A percentile compares a stretch with the other conserved stretches of the same genome.
These are phyloP conservation scores for Trametes cinnabarina DNA, from an alignment of 768 basidiomycete species.

Conservation along the genomic window DNA sequence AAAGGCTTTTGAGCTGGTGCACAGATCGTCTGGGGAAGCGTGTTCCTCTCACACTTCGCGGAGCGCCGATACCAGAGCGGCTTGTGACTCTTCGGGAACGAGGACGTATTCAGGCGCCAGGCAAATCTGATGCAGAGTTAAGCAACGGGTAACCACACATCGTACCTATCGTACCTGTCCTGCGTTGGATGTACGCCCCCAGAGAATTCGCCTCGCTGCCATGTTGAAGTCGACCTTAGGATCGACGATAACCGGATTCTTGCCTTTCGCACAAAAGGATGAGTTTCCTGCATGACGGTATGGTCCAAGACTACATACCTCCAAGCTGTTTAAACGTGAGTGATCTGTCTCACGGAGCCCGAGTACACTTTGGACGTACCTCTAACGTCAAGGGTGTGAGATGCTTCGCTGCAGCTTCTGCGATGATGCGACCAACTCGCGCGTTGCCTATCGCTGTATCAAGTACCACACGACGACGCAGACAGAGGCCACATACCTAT, in stretches of 20 bases:
- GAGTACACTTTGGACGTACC: conserved; percentile 44
- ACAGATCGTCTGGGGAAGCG: not conserved
- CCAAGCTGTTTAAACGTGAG: not conserved
- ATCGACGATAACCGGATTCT: conserved; percentile 67
- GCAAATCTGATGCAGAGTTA: conserved; percentile 50
- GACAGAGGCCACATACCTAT: conserved; percentile 36
- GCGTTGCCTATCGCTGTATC: conserved; percentile 27
- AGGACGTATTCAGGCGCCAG: conserved; percentile 55
- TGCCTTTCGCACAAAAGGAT: conserved; percentile 34
- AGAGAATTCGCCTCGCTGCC: conserved; percentile 65
- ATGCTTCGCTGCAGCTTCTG: conserved; percentile 75
- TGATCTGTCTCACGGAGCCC: conserved; percentile 24
- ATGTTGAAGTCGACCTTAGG: conserved; percentile 56
- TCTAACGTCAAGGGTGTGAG: conserved; percentile 69
- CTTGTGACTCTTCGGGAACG: conserved; percentile 38
- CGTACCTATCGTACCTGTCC: conserved; percentile 40
- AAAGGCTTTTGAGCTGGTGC: too few relatives aligned
- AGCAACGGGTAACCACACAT: not conserved
- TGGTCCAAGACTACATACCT: not conserved
- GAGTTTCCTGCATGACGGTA: not conserved
- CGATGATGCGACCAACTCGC: conserved; percentile 64
- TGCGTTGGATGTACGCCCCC: conserved; percentile 71
- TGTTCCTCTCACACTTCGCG: conserved; percentile 36
- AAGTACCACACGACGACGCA: not conserved
- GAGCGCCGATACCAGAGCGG: conserved; percentile 37